These are phyloP conservation scores for Lasiodiplodia theobromae DNA, from an alignment of 2,329 filamentous ascomycete species.

Conservation along the genomic window DNA sequence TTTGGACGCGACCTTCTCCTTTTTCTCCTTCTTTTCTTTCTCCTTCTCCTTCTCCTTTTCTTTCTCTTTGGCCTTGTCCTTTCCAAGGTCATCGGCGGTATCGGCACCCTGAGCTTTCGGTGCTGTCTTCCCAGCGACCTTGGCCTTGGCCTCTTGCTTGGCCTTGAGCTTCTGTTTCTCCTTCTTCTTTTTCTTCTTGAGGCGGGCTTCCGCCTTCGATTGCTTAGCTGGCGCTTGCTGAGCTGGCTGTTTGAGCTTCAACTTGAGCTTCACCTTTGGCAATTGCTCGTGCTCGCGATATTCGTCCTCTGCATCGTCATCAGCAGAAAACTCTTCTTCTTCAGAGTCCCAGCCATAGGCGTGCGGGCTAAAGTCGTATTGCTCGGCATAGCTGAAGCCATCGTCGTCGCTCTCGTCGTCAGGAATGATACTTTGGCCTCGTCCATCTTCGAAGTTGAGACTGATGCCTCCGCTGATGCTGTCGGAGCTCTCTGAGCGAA, in stretches of 20 bases:
- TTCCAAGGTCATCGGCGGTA: not conserved
- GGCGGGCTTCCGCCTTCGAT: conserved; percentile 21
- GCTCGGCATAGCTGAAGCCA: conserved; percentile 23
- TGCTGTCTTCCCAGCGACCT: conserved; percentile 28
- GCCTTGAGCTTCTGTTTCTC: conserved; percentile 31
- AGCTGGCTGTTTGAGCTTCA: conserved; percentile 33
- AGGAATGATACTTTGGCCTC: conserved; percentile 61
- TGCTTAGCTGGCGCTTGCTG: conserved; percentile 15
- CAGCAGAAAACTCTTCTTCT: conserved; percentile 29
- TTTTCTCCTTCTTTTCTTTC: conserved; percentile 36
- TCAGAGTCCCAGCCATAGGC: conserved; percentile 30
- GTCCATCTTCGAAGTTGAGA: conserved; percentile 72
- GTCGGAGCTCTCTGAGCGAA: conserved; percentile 33
- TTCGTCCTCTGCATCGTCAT: conserved; percentile 47
- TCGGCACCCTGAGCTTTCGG: not conserved
- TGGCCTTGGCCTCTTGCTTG: conserved; percentile 31
- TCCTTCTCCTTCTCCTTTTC: conserved; percentile 39
- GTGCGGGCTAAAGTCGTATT: conserved; percentile 27
- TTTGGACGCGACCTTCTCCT: conserved; percentile 43
- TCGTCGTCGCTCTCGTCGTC: conserved; percentile 34
- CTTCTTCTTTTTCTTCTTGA: conserved; percentile 28
- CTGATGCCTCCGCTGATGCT: conserved; percentile 68
- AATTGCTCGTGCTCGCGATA: conserved; percentile 41
- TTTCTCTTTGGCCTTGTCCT: conserved; percentile 30
- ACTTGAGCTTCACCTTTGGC: conserved; percentile 39